A percentile compares a stretch with the other conserved stretches of the same genome.
Evolutionary conservation across 441 rosid species (phyloP).

Genomic region (Arabidopsis lyrata): DNA sequence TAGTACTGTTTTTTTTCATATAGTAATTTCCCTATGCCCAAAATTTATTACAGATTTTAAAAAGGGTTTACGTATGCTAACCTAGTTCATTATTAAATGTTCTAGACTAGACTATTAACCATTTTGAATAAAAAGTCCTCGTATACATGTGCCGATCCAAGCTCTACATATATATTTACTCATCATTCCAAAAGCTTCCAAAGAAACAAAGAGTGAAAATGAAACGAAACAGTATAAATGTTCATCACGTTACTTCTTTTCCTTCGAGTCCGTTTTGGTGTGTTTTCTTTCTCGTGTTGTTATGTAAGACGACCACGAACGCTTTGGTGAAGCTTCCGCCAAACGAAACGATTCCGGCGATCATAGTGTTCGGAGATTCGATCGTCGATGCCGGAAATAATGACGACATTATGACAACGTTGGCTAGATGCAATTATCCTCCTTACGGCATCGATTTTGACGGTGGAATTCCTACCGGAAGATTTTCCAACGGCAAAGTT

Average conservation of each 20-base stretch:
- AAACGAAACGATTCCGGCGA: conserved; percentile 44
- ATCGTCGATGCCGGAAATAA: conserved; percentile 65
- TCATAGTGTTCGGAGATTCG: conserved; percentile 62
- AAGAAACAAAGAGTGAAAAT: conserved; percentile 30
- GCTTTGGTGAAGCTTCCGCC: conserved; percentile 43
- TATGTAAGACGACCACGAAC: conserved; percentile 13
- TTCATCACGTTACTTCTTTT: conserved; percentile 10
- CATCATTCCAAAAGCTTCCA: conserved; percentile 9
- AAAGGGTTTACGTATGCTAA: not conserved
- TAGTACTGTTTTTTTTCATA: too few relatives aligned
- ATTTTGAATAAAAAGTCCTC: not conserved
- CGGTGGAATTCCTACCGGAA: conserved; percentile 57
- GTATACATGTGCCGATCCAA: conserved; percentile 3
- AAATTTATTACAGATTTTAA: not conserved
- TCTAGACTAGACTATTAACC: conserved; percentile 7
- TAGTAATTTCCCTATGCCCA: not conserved
- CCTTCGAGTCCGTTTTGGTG: not conserved
- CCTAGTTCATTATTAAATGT: conserved; percentile 4
- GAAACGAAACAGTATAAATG: conserved; percentile 1
- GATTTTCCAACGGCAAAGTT: conserved; percentile 58
- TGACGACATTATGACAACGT: conserved; percentile 44
- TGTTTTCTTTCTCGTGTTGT: conserved; percentile 33
- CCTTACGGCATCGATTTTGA: conserved; percentile 63
- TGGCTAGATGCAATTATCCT: conserved; percentile 55
- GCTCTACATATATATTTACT: not conserved